These are phyloP conservation scores for Brasenia schreberi DNA, from an alignment of 164 flowering plant genomes.

Conservation along the genomic window DNA sequence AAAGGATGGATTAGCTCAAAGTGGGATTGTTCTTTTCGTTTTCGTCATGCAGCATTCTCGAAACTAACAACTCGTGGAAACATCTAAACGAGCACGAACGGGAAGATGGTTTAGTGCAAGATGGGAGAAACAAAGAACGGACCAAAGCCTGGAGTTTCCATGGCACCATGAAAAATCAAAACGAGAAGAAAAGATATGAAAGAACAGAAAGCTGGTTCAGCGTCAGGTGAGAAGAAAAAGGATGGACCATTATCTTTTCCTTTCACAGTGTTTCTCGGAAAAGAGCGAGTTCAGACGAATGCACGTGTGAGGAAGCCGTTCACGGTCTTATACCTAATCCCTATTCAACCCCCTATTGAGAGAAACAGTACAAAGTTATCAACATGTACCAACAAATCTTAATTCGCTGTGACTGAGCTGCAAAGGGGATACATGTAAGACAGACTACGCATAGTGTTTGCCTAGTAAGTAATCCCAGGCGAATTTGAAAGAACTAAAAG, in stretches of 20 bases:
- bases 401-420: not conserved
- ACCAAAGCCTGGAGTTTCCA: not conserved
- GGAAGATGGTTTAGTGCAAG: not conserved
- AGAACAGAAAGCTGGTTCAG: not conserved
- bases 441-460: not conserved
- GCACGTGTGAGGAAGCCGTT: constrained; percentile 40
- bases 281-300: constrained; percentile 43
- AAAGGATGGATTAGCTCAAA: too few relatives aligned
- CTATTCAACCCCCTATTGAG: not conserved
- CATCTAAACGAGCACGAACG: too few relatives aligned
- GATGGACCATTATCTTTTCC: constrained; percentile 6
- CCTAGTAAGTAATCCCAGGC: not conserved
- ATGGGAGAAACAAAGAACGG: not conserved
- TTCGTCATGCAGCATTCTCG: too few relatives aligned
- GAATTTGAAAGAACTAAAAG: not conserved
- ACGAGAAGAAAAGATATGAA: not conserved
- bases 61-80: too few relatives aligned
- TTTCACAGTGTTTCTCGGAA: constrained; percentile 28
- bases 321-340: not conserved
- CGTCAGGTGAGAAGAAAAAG: not conserved
- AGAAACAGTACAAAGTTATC: not conserved
- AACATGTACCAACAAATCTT: not conserved
- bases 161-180: not conserved
- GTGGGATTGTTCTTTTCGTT: too few relatives aligned
- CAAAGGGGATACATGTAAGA: not conserved